Evolutionary conservation across 768 basidiomycete species (phyloP).

Genomic region (Russula earlei): DNA sequence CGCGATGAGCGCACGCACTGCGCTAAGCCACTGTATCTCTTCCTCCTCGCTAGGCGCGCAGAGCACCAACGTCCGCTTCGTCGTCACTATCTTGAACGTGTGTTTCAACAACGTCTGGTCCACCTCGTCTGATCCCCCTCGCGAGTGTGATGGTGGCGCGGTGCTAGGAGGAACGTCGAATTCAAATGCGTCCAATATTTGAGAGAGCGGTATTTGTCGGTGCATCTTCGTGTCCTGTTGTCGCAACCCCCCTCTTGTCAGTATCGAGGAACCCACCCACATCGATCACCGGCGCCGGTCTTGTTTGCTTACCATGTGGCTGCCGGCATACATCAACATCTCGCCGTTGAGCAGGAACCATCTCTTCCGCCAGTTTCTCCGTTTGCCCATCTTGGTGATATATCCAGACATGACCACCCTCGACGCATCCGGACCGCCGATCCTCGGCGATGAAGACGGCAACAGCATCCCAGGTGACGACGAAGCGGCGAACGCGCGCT

Average conservation of each 20-base stretch:
- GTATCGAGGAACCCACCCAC: neutral
- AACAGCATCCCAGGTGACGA: constrained; percentile 22
- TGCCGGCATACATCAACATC: constrained; percentile 78
- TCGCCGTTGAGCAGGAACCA: constrained; percentile 95
- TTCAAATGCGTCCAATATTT: constrained; percentile 89
- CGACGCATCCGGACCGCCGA: constrained; percentile 45
- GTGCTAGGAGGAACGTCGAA: constrained; percentile 52
- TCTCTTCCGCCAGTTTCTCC: constrained; percentile 91
- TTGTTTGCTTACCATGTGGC: constrained; percentile 76
- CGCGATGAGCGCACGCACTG: constrained; percentile 84
- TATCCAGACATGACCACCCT: constrained; percentile 85
- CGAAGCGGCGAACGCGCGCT: constrained; percentile 22
- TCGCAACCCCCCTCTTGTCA: neutral
- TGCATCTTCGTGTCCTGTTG: constrained; percentile 82
- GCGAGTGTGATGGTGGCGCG: constrained; percentile 28
- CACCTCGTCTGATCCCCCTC: constrained; percentile 37
- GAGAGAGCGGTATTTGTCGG: constrained; percentile 72
- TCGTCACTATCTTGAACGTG: constrained; percentile 95
- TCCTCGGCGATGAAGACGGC: constrained; percentile 37
- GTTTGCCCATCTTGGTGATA: constrained; percentile 93
- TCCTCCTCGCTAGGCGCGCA: constrained; percentile 97
- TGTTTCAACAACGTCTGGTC: constrained; percentile 31
- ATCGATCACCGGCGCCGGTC: neutral
- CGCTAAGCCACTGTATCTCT: constrained; percentile 96
- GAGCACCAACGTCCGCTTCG: constrained; percentile 78